Conservation (phyloP, 2,329 filamentous ascomycete species). For the Claviceps capensis region DNA sequence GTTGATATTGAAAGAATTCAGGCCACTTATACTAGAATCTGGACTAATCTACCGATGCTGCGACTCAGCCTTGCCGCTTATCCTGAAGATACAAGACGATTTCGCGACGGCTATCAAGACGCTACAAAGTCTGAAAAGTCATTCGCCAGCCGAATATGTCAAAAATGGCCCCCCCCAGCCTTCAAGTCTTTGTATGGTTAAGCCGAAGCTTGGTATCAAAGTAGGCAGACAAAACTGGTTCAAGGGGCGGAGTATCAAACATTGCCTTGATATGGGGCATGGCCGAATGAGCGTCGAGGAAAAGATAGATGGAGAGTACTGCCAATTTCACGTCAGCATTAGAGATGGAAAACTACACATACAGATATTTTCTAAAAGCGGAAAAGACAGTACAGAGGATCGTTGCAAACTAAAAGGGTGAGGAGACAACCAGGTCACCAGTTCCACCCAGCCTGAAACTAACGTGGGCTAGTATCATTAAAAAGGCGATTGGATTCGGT, state of each 20-base stretch:
- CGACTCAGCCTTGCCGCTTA: slow-evolving; percentile 55
- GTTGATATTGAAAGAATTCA: slow-evolving; percentile 62
- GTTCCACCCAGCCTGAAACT: slow-evolving; percentile 1
- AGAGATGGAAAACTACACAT: slow-evolving; percentile 40
- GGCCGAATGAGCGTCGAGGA: slow-evolving; percentile 58
- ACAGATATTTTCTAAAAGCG: slow-evolving; percentile 83
- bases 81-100: slow-evolving; percentile 57
- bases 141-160: slow-evolving; percentile 9
- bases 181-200: slow-evolving; percentile 21
- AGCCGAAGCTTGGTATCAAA: slow-evolving; percentile 46
- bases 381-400: slow-evolving; percentile 74
- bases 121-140: slow-evolving; percentile 24
- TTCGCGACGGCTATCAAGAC: slow-evolving; percentile 46
- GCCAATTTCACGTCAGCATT: slow-evolving; percentile 71
- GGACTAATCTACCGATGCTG: slow-evolving; percentile 42
- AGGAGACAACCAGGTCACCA: slow-evolving; percentile 7
- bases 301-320: slow-evolving; percentile 84
- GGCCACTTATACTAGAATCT: slow-evolving; percentile 50
- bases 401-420: slow-evolving; percentile 44
- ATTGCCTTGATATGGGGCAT: slow-evolving; percentile 54
- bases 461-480: slow-evolving; percentile 34
- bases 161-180: slow-evolving; percentile 6
- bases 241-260: slow-evolving; percentile 57
- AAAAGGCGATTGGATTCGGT: slow-evolving; percentile 50
- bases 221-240: slow-evolving; percentile 50